Base-by-base conservation (phyloP, 2,329 filamentous ascomycete genomes). In the Penicillium sp. region DNA sequence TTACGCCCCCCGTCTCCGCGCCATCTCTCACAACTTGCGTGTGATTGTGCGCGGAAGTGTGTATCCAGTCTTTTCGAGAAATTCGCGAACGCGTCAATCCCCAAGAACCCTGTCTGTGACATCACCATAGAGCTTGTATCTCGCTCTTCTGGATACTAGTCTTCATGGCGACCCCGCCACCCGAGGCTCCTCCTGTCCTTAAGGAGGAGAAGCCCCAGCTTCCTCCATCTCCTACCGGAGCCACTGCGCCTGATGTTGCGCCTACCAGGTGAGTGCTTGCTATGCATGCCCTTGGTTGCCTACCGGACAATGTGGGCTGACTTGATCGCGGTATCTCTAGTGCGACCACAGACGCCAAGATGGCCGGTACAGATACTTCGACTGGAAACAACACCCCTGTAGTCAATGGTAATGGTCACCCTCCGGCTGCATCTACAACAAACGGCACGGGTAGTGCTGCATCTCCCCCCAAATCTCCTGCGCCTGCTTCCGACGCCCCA, bases 81-180 rank as follows among this genome's bases (percentile, higher is more conserved):
- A 67, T 62, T 64, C 63, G 59, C 65, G 63, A 52, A 52, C 55
- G 55, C 61, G 61, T 65, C 67, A 45, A 62, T 60, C 59, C 52
- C 54, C 49, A 64, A 65, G 66, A 69, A 56, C 64, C 62, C 57
- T 61, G n/a, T 53, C 43, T 26, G 51, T 47, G 52, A 47, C 50
- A 45, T 45, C 50, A 50, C 47, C 47, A 49, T 64, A 61, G 53
- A 60, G 53, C 45, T 49, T 64, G 59, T 54, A 57, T 26, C 42
- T 24, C 31, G 31, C 3, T 29, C 59, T 35, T 56, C 59, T 61
- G 62, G 56, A 59, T 49, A 57, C 54, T 59, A 61, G 52, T 56
- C 60, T 62, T 61, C 67, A 77, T 77, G 75, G 75, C 75, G 66
- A 77, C 75, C 51, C 75, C 75, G 68, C 75, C 75, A 65, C 74